A percentile compares a stretch with the other conserved stretches of the same genome.
These are phyloP conservation scores for Phytophthora palmivora DNA, from an alignment of 352 stramenopile species.

Conservation along the genomic window DNA sequence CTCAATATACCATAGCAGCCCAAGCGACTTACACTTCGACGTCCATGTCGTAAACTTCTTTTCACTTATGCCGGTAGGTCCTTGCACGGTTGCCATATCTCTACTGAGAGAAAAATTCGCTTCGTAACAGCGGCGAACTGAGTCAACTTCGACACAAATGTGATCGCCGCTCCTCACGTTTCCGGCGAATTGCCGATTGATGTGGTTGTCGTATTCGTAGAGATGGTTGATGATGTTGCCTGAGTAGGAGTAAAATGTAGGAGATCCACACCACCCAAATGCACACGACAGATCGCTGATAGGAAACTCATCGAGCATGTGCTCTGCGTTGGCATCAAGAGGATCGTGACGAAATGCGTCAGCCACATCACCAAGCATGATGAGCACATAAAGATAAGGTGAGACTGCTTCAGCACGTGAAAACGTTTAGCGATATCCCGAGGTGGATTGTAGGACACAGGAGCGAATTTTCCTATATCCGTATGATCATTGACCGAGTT, in stretches of 20 bases:
- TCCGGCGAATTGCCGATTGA: conserved; percentile 9
- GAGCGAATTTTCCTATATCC: conserved; percentile 1
- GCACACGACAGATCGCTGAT: conserved; percentile 33
- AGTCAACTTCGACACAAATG: conserved; percentile 25
- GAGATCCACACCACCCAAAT: conserved; percentile 28
- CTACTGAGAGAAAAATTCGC: conserved; percentile 21
- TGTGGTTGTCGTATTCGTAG: conserved; percentile 4
- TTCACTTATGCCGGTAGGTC: conserved; percentile 10
- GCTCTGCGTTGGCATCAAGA: conserved; percentile 21
- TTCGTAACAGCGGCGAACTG: background rate
- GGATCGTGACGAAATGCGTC: conserved; percentile 39
- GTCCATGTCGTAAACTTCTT: conserved; percentile 24
- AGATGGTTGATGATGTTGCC: conserved; percentile 25
- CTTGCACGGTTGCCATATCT: conserved; percentile 22
- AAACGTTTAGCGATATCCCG: conserved; percentile 30
- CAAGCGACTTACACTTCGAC: conserved; percentile 10
- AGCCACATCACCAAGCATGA: conserved; percentile 39
- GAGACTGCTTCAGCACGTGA: conserved; percentile 2
- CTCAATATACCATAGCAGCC: conserved; percentile 16
- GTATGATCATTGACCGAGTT: conserved; percentile 26
- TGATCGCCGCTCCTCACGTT: conserved; percentile 41
- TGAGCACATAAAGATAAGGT: conserved; percentile 1
- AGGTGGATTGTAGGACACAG: conserved; percentile 31
- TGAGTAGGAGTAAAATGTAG: conserved; percentile 31
- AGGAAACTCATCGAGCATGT: conserved; percentile 28